Conservation (phyloP, 345 rosid species). For the Arabis hirsuta region DNA sequence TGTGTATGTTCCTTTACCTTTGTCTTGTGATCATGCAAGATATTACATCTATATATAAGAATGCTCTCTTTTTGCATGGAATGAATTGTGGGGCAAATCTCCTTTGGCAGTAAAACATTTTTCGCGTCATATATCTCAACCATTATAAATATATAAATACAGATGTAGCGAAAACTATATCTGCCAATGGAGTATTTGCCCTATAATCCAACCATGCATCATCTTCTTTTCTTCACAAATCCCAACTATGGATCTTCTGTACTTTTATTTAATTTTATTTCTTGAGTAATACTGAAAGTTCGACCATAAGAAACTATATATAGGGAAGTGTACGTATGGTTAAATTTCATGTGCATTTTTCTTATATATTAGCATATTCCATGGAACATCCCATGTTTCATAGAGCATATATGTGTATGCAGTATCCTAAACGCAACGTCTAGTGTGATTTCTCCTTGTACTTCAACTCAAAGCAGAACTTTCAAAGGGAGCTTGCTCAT, state of each 20-base stretch:
- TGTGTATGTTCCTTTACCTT: not conserved
- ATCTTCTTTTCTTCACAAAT: slow-evolving; percentile 5
- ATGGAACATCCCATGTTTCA: slow-evolving; percentile 36
- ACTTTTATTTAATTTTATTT: not conserved
- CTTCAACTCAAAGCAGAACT: not conserved
- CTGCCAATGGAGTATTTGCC: slow-evolving; percentile 44
- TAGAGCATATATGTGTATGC: slow-evolving; percentile 26
- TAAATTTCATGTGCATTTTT: slow-evolving; percentile 13
- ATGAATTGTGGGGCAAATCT: slow-evolving; percentile 44
- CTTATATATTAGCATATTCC: slow-evolving; percentile 38
- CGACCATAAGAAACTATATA: slow-evolving; percentile 19
- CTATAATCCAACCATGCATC: slow-evolving; percentile 40
- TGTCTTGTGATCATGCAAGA: not conserved
- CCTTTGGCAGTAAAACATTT: slow-evolving; percentile 40
- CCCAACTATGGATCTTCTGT: slow-evolving; percentile 3
- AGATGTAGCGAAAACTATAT: slow-evolving; percentile 18
- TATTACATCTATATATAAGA: not conserved
- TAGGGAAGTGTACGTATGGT: slow-evolving; percentile 19
- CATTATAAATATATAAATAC: not conserved
- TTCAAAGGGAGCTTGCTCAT: not conserved
- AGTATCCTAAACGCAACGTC: slow-evolving; percentile 9
- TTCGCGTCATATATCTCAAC: not conserved
- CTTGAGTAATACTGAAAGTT: not conserved
- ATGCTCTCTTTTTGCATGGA: slow-evolving; percentile 20
- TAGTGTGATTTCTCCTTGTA: slow-evolving; percentile 3